Base-by-base conservation (phyloP, 2,329 filamentous ascomycete genomes). In the Cercospora janseana region DNA sequence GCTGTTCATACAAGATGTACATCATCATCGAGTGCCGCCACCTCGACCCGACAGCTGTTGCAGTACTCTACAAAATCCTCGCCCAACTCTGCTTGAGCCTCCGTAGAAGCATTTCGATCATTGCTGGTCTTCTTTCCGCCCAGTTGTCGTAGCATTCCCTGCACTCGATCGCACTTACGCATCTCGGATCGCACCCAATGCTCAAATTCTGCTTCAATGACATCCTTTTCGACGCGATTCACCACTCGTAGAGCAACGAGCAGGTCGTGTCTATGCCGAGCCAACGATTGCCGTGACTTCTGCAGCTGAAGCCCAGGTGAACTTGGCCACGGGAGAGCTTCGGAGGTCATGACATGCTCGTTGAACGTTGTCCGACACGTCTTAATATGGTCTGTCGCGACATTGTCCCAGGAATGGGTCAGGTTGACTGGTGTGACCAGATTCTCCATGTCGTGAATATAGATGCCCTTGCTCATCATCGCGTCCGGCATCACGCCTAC, bases 161-260 rank as follows among this genome's bases (percentile, higher is more conserved):
- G 75, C 6, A 82, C 68, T 63, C 86, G 80, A 49, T 81, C 81
- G 68, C 93, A 98, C 41, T 87, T 80, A 26, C 76, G 70, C 57
- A 83, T 85, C 72, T 98, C 93, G 59, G 88, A 85, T 3, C 80
- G 70, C 23, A 97, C 78, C 91, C 92, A 98, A 57, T 88, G 87
- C 72, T 95, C 91, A 85, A 90, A 98, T 69, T 96, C 92, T 0
- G 86, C 86, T 63, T 83, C 80, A 46, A 97, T 70, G 67, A 95
- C 85, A 68, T 96, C 90, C 51, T 80, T 79, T 74, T 97, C 93
- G 21, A 97, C 83, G 50, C 80, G 85, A 70, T 97, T 96, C 54
- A 97, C 85, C 2, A 96, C 81, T 4, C 91, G 83, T 74, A 97
- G 83, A 4, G 91, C 90, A 4, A 98, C 91, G 2, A 97, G 73